A percentile compares a stretch with the other conserved stretches of the same genome.
Evolutionary conservation across 169 alveolate species (phyloP).

Genomic region (Besnoitia besnoiti): DNA sequence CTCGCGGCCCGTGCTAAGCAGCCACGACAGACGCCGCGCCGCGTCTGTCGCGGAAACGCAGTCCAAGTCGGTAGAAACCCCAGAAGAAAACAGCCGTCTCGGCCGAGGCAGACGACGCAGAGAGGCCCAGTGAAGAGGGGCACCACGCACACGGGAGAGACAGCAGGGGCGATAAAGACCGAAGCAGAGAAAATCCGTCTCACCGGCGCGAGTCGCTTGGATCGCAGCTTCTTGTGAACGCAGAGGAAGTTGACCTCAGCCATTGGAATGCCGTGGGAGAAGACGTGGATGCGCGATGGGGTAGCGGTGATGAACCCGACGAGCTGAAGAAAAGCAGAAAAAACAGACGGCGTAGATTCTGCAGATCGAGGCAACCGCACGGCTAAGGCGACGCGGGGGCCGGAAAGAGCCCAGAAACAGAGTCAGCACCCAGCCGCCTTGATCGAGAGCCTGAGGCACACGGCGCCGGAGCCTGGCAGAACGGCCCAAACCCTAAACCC

Average conservation of each 20-base stretch:
- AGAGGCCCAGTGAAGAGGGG: no score
- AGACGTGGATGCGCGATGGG: constrained; percentile 77
- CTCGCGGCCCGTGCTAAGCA: no score
- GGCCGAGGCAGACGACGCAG: no score
- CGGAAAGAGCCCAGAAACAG: neutral
- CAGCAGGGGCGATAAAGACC: neutral
- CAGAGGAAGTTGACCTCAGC: constrained; percentile 98
- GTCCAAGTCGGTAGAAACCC: no score
- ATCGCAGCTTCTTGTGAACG: constrained; percentile 96
- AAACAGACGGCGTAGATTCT: neutral
- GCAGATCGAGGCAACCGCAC: neutral
- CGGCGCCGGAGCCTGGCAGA: no score
- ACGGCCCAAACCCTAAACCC: no score
- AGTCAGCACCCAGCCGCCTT: no score
- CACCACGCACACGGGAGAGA: no score
- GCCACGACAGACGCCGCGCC: no score
- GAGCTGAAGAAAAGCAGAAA: constrained; percentile 43
- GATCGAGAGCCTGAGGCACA: no score
- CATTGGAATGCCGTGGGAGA: constrained; percentile 81
- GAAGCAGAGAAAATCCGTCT: neutral
- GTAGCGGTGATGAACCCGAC: constrained; percentile 73
- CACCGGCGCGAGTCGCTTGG: constrained; percentile 94
- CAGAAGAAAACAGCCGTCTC: no score
- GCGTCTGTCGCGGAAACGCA: no score
- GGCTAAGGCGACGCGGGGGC: neutral